Evolutionary conservation across 768 basidiomycete genomes (phyloP), one percentile per base, ranked within the genome.

Genomic region (Tricholoma hemisulphureum): DNA sequence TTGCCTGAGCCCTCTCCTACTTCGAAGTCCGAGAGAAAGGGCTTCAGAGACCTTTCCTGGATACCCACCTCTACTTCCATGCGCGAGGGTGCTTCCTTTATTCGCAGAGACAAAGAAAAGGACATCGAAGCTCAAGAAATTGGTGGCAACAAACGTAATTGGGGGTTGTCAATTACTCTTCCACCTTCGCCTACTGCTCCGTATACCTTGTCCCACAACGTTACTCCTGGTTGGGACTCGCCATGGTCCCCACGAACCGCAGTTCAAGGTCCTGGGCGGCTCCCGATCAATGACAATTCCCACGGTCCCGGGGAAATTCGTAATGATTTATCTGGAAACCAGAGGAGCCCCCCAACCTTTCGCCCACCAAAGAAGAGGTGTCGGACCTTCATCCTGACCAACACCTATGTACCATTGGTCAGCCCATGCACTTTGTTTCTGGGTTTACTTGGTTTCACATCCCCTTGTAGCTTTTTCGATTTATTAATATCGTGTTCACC

Each of bases 401-500:
- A 93, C 62, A 71, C 81, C 54, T 91, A 91, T 69, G 88, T 91
- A 52, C 92, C 92, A 51, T 67, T 94, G 75, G 92, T 92, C 63
- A 53, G 83, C 71, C 41, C 16, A 14, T 43, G 26, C 21, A 13
- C 20, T 37, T 43, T 43, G 37, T 28, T 20, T 21, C 21, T 51
- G 9, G 21, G 35, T 56, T 58, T 48, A 28, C 34, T 54, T 26
- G n/a, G n/a, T n/a, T n/a, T n/a, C n/a, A n/a, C 14, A n/a, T 32
- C 41, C 31, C 24, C 56, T 14, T 51, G 7, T 50, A 94, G 92
- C 78, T 95, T 35, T 92, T 94, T 69, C 88, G 93, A 53, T 80
- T 92, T 63, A 81, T 88, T 69, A 95, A 95, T 67, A 86, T 96
- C 61, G 77, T 87, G 8, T 89, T 95, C 64, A 94, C 89, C 11